These are phyloP conservation scores for Podaxis carcinomalis DNA, from an alignment of 768 basidiomycete species.

Conservation along the genomic window DNA sequence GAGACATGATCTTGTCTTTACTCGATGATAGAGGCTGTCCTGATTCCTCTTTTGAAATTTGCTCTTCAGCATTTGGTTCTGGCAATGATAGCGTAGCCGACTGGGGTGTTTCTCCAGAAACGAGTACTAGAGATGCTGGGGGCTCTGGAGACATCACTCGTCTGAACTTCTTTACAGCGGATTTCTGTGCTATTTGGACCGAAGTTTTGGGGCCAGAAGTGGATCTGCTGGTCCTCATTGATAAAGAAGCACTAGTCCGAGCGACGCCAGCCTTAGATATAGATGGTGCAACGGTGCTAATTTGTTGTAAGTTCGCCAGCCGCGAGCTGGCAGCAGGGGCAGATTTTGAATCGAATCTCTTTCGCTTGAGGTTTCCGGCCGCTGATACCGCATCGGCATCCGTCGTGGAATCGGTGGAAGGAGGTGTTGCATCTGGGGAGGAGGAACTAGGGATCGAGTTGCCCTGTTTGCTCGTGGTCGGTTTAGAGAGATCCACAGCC, in stretches of 20 bases:
- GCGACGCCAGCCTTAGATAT: neutral
- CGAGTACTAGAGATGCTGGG: slow-evolving; percentile 8
- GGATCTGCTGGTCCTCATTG: neutral
- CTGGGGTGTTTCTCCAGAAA: neutral
- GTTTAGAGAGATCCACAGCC: slow-evolving; percentile 8
- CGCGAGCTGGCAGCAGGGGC: slow-evolving; percentile 24
- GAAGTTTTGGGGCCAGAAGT: neutral
- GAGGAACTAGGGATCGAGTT: neutral
- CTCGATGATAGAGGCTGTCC: neutral
- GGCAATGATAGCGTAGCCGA: neutral
- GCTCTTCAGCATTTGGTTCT: neutral
- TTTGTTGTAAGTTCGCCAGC: slow-evolving; percentile 23
- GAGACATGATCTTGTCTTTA: neutral
- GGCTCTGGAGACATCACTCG: slow-evolving; percentile 17
- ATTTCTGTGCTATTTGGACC: neutral
- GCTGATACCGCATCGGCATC: slow-evolving; percentile 1
- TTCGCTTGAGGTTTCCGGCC: slow-evolving; percentile 33
- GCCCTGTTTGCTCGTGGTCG: neutral
- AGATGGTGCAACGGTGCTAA: slow-evolving; percentile 18
- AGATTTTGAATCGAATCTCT: slow-evolving; percentile 29
- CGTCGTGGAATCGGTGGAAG: neutral
- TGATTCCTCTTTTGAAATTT: neutral
- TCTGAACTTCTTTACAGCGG: slow-evolving; percentile 14
- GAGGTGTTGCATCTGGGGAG: neutral
- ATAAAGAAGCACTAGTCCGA: neutral